Base-by-base conservation (phyloP, 257 asterid genomes). In the Solanum clarkiae region DNA sequence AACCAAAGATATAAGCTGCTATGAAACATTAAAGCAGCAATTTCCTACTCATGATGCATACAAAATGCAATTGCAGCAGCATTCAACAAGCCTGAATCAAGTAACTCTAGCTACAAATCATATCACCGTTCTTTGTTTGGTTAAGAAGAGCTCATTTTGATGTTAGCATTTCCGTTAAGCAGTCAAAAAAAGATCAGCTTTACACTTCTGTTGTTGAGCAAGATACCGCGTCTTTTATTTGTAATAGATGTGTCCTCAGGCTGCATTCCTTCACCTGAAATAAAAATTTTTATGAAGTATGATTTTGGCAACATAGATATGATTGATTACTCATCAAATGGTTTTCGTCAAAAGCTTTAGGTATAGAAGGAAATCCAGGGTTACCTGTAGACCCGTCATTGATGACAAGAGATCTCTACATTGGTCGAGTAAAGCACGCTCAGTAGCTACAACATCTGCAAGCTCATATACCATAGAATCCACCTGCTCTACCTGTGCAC, bases 301-400 rank as follows among this genome's bases (percentile, higher is more conserved):
- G 16, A 18, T 53, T 70, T 53, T 6, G 80, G 54, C 80, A 70
- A 77, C 59, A 47, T 82, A 66, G 26, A 44, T 62, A 82, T 42
- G 60, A 82, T 80, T 24, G 29, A 44, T 60, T 24, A 44, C 62
- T 83, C 22, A 1, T 83, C 22, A 1, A 82, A 82, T 60, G 2
- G 42, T 32, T 56, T 18, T n/a, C 44, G 60, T 81, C 9, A 82
- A 49, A 16, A 62, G 49, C 63, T 83, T 45, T 65, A 60, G 49
- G 51, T 45, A n/a, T 42, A 24, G 53, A 83, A 22, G 54, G 80
- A 83, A 83, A 12, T 82, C 7, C 22, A 22, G 1, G 54, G 65
- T 86, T 82, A 95, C 98, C 97, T 94, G 96, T 85, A 88, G 84
- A 36, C 94, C 94, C 81, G 91, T 85, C 86, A 92, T 84, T 24